Evolutionary conservation across 2,329 filamentous ascomycete genomes (phyloP).

Genomic region (Calonectria leucothoes): DNA sequence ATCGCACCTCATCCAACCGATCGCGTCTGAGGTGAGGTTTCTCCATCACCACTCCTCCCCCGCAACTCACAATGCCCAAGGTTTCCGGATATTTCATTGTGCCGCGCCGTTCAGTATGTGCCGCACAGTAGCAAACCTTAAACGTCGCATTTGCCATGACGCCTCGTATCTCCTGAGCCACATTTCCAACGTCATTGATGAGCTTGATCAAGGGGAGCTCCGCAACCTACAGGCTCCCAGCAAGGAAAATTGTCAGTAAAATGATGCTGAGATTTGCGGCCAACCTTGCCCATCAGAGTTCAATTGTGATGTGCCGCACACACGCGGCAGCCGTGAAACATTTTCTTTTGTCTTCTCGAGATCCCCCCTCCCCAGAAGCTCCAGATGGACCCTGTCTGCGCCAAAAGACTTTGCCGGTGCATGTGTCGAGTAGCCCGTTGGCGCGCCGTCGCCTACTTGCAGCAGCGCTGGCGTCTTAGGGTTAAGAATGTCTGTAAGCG

Average conservation of each 20-base stretch:
- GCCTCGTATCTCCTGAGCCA: constrained; percentile 20
- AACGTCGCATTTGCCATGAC: constrained; percentile 18
- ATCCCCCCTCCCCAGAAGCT: not conserved
- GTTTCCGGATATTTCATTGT: constrained; percentile 19
- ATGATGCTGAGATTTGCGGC: not conserved
- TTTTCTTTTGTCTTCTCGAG: not conserved
- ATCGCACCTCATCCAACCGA: constrained; percentile 5
- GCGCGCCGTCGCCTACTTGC: constrained; percentile 22
- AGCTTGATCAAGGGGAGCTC: not conserved
- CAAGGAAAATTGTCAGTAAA: not conserved
- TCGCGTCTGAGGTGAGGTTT: constrained; percentile 16
- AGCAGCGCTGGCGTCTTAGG: constrained; percentile 20
- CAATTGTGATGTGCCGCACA: constrained; percentile 1
- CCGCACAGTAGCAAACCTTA: constrained; percentile 22
- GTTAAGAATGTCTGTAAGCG: constrained; percentile 27
- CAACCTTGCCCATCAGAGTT: not conserved
- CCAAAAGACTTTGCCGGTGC: constrained; percentile 2
- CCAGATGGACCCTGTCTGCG: not conserved
- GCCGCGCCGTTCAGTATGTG: constrained; percentile 8
- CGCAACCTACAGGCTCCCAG: not conserved
- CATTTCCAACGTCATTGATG: constrained; percentile 14
- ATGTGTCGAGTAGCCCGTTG: constrained; percentile 1
- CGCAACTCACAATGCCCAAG: constrained; percentile 15
- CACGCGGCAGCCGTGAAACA: constrained; percentile 5
- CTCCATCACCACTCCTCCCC: constrained; percentile 18